Percentiles rank a stretch among this genome's conserved stretches.
phyloP scores from a whole-genome alignment of 441 rosid species.

The Raphanus hybrid region DNA sequence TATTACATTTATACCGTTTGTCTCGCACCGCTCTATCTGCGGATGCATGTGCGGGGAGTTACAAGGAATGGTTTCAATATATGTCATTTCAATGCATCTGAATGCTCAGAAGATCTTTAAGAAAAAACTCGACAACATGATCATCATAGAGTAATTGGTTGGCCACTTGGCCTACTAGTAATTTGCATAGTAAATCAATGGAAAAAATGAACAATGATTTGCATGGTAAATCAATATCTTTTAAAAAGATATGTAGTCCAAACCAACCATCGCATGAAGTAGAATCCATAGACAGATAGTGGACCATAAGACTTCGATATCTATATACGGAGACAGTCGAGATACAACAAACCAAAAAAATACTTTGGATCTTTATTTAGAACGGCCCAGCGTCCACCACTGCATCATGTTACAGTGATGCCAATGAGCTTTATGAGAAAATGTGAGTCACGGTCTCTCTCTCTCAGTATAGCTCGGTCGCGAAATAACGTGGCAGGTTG shows the following conservation, averaged over 20 bases:
- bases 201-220: neutral
- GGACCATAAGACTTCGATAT: conserved; percentile 3
- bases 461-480: neutral
- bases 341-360: neutral
- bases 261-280: neutral
- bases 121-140: neutral
- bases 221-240: neutral
- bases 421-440: conserved; percentile 14
- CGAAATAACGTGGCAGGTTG: neutral
- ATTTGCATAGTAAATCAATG: neutral
- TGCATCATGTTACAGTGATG: conserved; percentile 16
- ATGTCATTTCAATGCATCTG: neutral
- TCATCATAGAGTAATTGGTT: neutral
- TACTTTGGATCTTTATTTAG: neutral
- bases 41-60: neutral
- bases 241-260: neutral
- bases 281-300: conserved; percentile 5
- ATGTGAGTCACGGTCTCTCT: conserved; percentile 22
- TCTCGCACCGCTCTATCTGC: too few species aligned
- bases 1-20: too few species aligned
- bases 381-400: neutral
- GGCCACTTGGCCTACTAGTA: neutral
- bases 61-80: neutral
- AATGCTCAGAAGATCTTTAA: neutral
- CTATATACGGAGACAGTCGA: neutral